Conservation (phyloP, 345 rosid species). For the Carallia brachiata region DNA sequence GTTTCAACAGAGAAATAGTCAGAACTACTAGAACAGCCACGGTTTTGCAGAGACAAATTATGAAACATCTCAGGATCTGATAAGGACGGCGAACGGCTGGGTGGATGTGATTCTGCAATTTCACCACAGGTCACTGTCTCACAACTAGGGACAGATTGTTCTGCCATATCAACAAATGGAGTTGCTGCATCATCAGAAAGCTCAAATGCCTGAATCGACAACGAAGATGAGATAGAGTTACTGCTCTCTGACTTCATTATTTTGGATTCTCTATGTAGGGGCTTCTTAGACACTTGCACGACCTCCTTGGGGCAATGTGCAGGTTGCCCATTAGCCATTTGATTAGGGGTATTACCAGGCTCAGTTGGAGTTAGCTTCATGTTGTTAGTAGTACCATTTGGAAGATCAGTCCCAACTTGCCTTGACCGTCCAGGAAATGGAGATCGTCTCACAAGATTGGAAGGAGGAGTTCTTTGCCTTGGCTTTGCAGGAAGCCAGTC, state of each 20-base stretch:
- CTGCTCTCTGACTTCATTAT: slow-evolving; percentile 68
- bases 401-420: slow-evolving; percentile 48
- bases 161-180: slow-evolving; percentile 52
- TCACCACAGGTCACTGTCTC: slow-evolving; percentile 35
- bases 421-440: slow-evolving; percentile 51
- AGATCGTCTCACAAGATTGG: slow-evolving; percentile 47
- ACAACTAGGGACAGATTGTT: slow-evolving; percentile 38
- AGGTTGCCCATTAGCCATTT: slow-evolving; percentile 22
- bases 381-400: slow-evolving; percentile 33
- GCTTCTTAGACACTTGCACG: slow-evolving; percentile 38
- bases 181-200: slow-evolving; percentile 76
- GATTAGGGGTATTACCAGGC: slow-evolving; percentile 37
- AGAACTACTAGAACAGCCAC: slow-evolving; percentile 28
- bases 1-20: slow-evolving; percentile 33
- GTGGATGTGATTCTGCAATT: slow-evolving; percentile 34
- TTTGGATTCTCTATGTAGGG: slow-evolving; percentile 41
- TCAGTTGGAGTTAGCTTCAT: slow-evolving; percentile 37
- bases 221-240: slow-evolving; percentile 69
- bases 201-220: slow-evolving; percentile 79
- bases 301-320: slow-evolving; percentile 31
- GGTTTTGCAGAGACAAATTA: slow-evolving; percentile 30
- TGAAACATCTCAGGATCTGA: slow-evolving; percentile 30
- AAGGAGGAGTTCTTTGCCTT: slow-evolving; percentile 85
- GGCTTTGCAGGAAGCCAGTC: slow-evolving; percentile 53
- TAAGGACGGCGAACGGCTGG: slow-evolving; percentile 31